Conservation (phyloP, 495 filamentous ascomycete species). For the Bacidia rubella region DNA sequence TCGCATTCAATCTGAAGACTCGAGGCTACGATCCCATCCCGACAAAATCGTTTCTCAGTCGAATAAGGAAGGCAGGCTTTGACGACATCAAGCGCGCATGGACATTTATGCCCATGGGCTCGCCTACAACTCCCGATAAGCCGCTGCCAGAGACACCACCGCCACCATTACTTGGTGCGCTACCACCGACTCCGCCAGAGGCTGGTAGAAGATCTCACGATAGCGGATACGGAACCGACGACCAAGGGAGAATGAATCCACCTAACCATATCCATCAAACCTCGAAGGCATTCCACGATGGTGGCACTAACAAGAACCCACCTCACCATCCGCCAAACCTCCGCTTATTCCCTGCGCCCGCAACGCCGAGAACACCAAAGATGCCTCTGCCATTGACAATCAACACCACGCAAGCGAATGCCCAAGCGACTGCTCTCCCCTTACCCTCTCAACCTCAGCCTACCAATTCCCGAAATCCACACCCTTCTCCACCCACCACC, state of each 20-base stretch:
- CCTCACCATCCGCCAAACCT: too few species aligned
- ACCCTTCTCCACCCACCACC: neutral
- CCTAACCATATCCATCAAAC: neutral
- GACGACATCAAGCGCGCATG: slow-evolving; percentile 70
- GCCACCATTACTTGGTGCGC: slow-evolving; percentile 14
- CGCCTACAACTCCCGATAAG: slow-evolving; percentile 34
- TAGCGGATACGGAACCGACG: neutral
- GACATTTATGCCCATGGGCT: slow-evolving; percentile 80
- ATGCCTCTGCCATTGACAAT: neutral
- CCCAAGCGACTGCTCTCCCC: neutral
- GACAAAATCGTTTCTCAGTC: slow-evolving; percentile 61
- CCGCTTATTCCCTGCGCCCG: neutral
- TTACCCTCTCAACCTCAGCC: neutral
- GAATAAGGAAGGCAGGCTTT: slow-evolving; percentile 64
- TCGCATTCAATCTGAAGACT: slow-evolving; percentile 73
- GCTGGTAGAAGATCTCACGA: neutral
- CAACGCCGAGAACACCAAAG: neutral
- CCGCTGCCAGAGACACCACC: slow-evolving; percentile 38
- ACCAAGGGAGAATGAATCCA: neutral
- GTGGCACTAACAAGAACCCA: too few species aligned
- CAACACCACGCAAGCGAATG: neutral
- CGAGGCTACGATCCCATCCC: slow-evolving; percentile 77
- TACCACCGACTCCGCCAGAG: neutral
- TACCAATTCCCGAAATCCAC: neutral
- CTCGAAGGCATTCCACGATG: neutral